A percentile compares a stretch with the other conserved stretches of the same genome.
Conservation (phyloP, 768 basidiomycete species). For the Suillus occidentalis region DNA sequence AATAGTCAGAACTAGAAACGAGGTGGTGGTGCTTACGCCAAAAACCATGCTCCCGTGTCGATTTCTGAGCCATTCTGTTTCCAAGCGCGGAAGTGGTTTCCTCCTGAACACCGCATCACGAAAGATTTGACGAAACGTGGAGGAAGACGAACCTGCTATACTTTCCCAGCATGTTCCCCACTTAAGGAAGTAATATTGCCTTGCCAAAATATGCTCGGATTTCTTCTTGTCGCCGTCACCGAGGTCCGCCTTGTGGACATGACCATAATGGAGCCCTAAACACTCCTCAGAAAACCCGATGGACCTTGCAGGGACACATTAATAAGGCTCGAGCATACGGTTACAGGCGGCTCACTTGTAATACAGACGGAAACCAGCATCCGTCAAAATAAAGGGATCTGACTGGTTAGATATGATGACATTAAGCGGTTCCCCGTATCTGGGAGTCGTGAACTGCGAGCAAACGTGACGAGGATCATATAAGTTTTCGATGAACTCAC, state of each 20-base stretch:
- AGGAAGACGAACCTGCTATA: constrained; percentile 48
- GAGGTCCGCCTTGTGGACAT: constrained; percentile 75
- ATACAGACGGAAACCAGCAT: constrained; percentile 66
- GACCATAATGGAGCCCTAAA: constrained; percentile 73
- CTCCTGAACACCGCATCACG: constrained; percentile 44
- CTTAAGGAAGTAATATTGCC: constrained; percentile 76
- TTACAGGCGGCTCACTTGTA: constrained; percentile 49
- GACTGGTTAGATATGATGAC: constrained; percentile 78
- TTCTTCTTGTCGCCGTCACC: constrained; percentile 80
- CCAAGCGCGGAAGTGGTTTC: constrained; percentile 89
- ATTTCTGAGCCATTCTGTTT: constrained; percentile 78
- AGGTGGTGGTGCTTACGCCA: constrained; percentile 52
- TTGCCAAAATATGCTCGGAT: constrained; percentile 66
- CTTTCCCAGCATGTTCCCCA: constrained; percentile 92
- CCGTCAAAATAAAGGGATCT: constrained; percentile 78
- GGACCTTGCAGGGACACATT: constrained; percentile 46
- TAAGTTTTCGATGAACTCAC: constrained; percentile 40
- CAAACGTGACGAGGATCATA: not conserved
- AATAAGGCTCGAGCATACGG: not conserved
- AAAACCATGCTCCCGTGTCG: constrained; percentile 80
- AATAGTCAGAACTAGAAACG: not conserved
- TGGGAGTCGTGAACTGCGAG: constrained; percentile 61
- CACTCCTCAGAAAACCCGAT: constrained; percentile 85
- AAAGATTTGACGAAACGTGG: not conserved
- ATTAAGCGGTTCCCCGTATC: constrained; percentile 80